Base-by-base conservation (phyloP, 768 basidiomycete species). In the Lactarius deliciosus region DNA sequence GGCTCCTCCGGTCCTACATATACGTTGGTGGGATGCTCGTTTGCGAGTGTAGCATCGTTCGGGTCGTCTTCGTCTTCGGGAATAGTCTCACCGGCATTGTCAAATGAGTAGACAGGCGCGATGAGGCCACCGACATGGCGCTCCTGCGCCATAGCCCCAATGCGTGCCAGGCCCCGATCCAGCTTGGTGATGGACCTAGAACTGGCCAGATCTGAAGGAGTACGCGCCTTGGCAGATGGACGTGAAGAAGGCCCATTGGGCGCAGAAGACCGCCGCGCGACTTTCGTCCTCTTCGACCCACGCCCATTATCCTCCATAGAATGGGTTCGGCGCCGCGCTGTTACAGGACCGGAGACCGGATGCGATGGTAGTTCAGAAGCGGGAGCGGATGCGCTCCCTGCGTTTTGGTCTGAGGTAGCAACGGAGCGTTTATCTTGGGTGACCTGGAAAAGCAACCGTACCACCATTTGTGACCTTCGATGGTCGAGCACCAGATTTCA, bases 21-120 rank as follows among this genome's bases (percentile, higher is more conserved):
- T 20, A 25, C 34, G 50, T 36, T 15, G 11, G 8, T 5, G 43
- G 34, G 60, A 22, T 56, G 47, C 3, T 60, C 57, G 18, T 5
- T 13, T 53, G 16, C 28, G 0, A 53, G 15, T 28, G 47, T n/a
- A 20, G 32, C 8, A 50, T n/a, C 36, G 15, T 34, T 16, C 8
- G 16, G 50, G 28, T 53, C 54, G 28, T n/a, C 61, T 30, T 56
- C 57, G 34, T 47, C 60, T 53, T 57, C 64, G 28, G 22, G 25
- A 16, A 47, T 16, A 25, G 50, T 34, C 34, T 13, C 25, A 36
- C 20, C 40, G 3, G 7, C 66, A 8, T 36, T 47, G 32, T 68
- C 58, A 55, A 64, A 68, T 9, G 57, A 28, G 22, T 32, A 56
- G 50, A 41, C 6, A 28, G 25, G 50, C 5, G 22, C 10, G 18